Evolutionary conservation across 139 green algal genomes (phyloP).

Genomic region (Trebouxia sp.): DNA sequence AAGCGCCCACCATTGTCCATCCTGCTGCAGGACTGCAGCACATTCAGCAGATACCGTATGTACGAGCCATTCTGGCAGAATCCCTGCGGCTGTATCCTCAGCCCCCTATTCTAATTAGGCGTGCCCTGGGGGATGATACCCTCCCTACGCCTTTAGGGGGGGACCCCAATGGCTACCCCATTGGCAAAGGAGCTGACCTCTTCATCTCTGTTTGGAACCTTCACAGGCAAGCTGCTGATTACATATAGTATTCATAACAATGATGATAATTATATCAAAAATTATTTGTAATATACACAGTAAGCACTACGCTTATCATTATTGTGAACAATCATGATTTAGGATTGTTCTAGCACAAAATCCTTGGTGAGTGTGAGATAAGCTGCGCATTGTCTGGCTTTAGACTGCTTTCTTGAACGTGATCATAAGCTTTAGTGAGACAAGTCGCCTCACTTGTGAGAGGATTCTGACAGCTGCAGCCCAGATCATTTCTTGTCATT

Average conservation of each 20-base stretch:
- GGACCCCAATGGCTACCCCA: constrained; percentile 76
- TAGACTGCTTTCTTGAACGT: too few relatives aligned
- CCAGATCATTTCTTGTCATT: too few relatives aligned
- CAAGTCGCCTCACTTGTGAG: too few relatives aligned
- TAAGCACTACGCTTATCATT: too few relatives aligned
- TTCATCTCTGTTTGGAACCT: constrained; percentile 99
- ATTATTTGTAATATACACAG: too few relatives aligned
- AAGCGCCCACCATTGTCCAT: not conserved
- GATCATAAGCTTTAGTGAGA: too few relatives aligned
- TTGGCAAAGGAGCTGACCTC: constrained; percentile 93
- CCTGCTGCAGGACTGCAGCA: constrained; percentile 65
- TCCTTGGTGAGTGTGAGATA: not conserved
- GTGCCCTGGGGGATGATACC: constrained; percentile 77
- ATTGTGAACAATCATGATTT: not conserved
- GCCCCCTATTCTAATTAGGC: constrained; percentile 94
- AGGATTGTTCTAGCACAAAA: not conserved
- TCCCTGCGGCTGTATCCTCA: constrained; percentile 94
- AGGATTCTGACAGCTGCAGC: too few relatives aligned
- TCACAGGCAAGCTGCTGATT: constrained; percentile 61
- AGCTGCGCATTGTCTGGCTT: too few relatives aligned
- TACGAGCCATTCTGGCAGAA: constrained; percentile 77
- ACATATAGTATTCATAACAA: too few relatives aligned
- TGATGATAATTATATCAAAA: too few relatives aligned
- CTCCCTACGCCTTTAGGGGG: constrained; percentile 68
- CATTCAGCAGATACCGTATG: constrained; percentile 68